These are phyloP conservation scores for Trichocladium antarcticum DNA, from an alignment of 495 filamentous ascomycete species.

Conservation along the genomic window DNA sequence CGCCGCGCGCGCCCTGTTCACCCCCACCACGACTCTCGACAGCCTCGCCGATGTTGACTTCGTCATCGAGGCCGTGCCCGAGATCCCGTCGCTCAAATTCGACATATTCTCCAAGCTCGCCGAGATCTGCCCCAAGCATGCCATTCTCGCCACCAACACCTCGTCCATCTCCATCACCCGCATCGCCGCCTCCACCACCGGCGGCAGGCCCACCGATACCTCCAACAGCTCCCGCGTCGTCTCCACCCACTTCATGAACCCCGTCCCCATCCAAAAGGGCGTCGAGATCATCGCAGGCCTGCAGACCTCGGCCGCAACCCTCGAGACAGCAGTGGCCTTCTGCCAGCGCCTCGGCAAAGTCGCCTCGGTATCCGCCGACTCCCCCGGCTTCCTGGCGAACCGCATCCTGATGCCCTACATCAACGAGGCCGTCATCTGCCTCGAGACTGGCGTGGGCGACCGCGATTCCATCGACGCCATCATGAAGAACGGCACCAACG, in stretches of 20 bases:
- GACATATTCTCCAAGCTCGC: slow-evolving; percentile 80
- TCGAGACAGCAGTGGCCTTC: slow-evolving; percentile 76
- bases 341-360: slow-evolving; percentile 90
- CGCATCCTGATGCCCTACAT: slow-evolving; percentile 98
- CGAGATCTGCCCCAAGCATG: slow-evolving; percentile 69
- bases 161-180: slow-evolving; percentile 95
- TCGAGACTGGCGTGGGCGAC: slow-evolving; percentile 82
- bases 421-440: slow-evolving; percentile 94
- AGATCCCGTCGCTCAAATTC: slow-evolving; percentile 78
- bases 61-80: slow-evolving; percentile 93
- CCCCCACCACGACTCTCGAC: slow-evolving; percentile 60
- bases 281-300: slow-evolving; percentile 94
- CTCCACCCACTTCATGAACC: slow-evolving; percentile 99
- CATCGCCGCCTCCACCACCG: slow-evolving; percentile 75
- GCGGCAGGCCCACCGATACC: slow-evolving; percentile 58
- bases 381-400: slow-evolving; percentile 92
- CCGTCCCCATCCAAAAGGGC: slow-evolving; percentile 90
- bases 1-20: slow-evolving; percentile 54
- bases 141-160: slow-evolving; percentile 94
- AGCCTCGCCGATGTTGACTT: slow-evolving; percentile 83
- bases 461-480: slow-evolving; percentile 90
- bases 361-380: slow-evolving; percentile 71
- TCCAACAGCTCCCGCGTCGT: slow-evolving; percentile 80
- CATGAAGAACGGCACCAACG: slow-evolving; percentile 98
- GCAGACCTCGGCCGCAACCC: slow-evolving; percentile 73